Conservation (phyloP, 169 alveolate species). For the Plasmodium berghei region DNA sequence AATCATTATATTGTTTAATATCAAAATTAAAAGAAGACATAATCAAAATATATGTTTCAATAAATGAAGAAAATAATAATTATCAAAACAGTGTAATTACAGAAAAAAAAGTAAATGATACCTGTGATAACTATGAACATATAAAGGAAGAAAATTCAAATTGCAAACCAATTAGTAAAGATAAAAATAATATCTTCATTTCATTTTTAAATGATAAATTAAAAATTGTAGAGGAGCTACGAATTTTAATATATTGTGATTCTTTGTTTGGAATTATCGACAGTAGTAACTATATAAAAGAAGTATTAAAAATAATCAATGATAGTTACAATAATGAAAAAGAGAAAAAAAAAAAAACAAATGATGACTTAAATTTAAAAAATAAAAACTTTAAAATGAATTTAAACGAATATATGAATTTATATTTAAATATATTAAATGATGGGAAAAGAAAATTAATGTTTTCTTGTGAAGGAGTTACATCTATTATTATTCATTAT, state of each 20-base stretch:
- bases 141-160: not conserved
- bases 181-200: conserved; percentile 5
- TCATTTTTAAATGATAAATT: conserved; percentile 41
- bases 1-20: conserved; percentile 54
- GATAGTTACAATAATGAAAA: conserved; percentile 8
- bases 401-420: conserved; percentile 35
- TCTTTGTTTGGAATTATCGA: conserved; percentile 50
- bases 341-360: not conserved
- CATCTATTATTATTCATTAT: conserved; percentile 64
- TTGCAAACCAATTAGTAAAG: not conserved
- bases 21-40: conserved; percentile 51
- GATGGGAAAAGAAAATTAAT: conserved; percentile 59
- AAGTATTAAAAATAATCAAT: conserved; percentile 38
- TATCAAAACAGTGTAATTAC: not conserved
- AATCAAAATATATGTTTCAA: not conserved
- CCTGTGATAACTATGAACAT: not conserved
- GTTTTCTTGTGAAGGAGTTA: conserved; percentile 63
- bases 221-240: conserved; percentile 46
- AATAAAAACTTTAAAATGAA: conserved; percentile 25
- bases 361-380: conserved; percentile 13
- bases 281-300: conserved; percentile 62
- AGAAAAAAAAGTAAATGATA: not conserved
- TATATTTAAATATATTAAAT: conserved; percentile 61
- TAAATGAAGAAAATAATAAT: not conserved
- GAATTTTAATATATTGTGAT: conserved; percentile 68